A percentile compares a stretch with the other conserved stretches of the same genome.
Evolutionary conservation across 148 eudicot species (phyloP).

Genomic region (Dianthus caryophyllus): DNA sequence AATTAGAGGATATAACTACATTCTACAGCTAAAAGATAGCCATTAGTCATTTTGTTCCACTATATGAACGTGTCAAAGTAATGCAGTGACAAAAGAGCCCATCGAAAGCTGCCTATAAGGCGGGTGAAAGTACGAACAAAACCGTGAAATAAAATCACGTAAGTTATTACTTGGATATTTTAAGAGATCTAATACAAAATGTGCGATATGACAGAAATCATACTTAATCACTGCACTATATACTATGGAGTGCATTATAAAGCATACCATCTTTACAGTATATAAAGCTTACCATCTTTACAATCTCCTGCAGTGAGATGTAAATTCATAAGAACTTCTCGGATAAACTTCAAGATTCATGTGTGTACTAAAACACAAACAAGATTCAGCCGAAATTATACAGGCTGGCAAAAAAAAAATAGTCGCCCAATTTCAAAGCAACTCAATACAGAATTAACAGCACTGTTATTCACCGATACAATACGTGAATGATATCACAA

Average conservation of each 20-base stretch:
- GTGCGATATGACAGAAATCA: not conserved
- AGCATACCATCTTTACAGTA: conserved; percentile 9
- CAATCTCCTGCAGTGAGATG: conserved; percentile 4
- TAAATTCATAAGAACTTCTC: conserved; percentile 2
- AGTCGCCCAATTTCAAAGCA: too few species aligned
- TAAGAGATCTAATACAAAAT: not conserved
- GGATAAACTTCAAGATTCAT: too few species aligned
- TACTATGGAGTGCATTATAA: not conserved
- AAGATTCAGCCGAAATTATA: too few species aligned
- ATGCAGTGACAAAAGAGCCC: not conserved
- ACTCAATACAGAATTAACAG: too few species aligned
- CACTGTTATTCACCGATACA: too few species aligned
- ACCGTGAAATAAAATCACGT: not conserved
- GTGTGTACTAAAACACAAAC: too few species aligned
- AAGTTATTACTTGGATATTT: not conserved
- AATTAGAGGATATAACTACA: too few species aligned
- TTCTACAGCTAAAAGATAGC: too few species aligned
- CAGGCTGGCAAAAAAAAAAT: too few species aligned
- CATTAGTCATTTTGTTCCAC: not conserved
- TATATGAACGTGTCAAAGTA: not conserved
- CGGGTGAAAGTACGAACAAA: not conserved
- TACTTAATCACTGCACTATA: not conserved
- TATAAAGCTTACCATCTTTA: not conserved
- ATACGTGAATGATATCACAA: too few species aligned
- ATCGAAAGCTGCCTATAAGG: not conserved